These are phyloP conservation scores for Russula virescens DNA, from an alignment of 768 basidiomycete genomes.

Conservation along the genomic window DNA sequence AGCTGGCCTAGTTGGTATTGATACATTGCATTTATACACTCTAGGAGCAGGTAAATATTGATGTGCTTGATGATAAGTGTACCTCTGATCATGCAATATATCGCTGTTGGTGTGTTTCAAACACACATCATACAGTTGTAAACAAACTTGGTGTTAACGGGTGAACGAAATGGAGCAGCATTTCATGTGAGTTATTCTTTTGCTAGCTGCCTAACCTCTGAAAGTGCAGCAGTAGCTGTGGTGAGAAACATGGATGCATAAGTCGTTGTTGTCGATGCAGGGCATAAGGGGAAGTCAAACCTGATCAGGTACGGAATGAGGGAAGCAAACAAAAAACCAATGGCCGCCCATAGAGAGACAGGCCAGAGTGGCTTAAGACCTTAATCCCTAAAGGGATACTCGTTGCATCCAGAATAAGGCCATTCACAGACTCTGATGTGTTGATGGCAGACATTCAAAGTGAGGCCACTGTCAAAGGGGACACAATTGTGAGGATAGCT, in stretches of 20 bases:
- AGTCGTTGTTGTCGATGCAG: not conserved
- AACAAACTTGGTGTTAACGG: not conserved
- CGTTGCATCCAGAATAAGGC: slow-evolving; percentile 37
- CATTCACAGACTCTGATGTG: slow-evolving; percentile 56
- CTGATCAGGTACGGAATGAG: slow-evolving; percentile 73
- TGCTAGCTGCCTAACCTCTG: slow-evolving; percentile 43
- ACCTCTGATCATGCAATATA: slow-evolving; percentile 2
- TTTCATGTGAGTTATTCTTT: not conserved
- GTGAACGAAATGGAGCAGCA: not conserved
- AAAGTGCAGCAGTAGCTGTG: slow-evolving; percentile 78
- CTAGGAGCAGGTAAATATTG: slow-evolving; percentile 4
- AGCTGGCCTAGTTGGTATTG: slow-evolving; percentile 3
- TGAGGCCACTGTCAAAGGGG: slow-evolving; percentile 61
- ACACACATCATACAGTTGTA: slow-evolving; percentile 7
- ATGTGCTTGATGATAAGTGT: slow-evolving; percentile 12
- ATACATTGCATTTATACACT: slow-evolving; percentile 20
- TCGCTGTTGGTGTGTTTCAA: slow-evolving; percentile 11
- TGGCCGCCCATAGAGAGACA: slow-evolving; percentile 74
- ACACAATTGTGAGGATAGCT: slow-evolving; percentile 51
- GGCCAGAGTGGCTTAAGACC: slow-evolving; percentile 53
- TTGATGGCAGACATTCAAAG: slow-evolving; percentile 76
- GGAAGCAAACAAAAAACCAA: slow-evolving; percentile 58
- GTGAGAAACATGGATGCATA: not conserved
- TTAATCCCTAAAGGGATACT: slow-evolving; percentile 52
- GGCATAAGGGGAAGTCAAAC: slow-evolving; percentile 36